Evolutionary conservation across 257 asterid species (phyloP), one percentile per base, ranked within the genome.

Genomic region (Perilla frutescens): DNA sequence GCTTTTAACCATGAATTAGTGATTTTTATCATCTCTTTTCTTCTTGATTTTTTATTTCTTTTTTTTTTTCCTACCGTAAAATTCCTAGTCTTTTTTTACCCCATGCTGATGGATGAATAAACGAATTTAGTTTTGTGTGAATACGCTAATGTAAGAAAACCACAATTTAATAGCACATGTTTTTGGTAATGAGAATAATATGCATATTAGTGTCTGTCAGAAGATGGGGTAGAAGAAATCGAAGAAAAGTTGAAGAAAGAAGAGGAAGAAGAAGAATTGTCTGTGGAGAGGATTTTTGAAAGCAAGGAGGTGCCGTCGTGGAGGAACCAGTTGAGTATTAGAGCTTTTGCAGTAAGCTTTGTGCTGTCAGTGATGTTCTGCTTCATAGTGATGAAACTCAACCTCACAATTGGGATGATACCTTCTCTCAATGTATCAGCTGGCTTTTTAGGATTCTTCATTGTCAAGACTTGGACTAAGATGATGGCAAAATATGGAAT

Each of bases 351-450:
- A 8, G 90, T 84, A 75, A 90, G 96, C 75, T 80, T 90, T 2
- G 0, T 86, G n/a, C 47, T 90, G 44, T 80, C 85, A 1, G 60
- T 86, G 32, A 61, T 85, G 75, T 88, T 90, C 73, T 73, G 82
- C 44, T 82, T 88, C 80, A 86, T 84, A 36, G 91, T 84, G 0
- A 86, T 87, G 89, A 90, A 88, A 44, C 85, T 90, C 8, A 85
- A 85, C 66, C 91, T 90, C 59, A 83, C 91, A 26, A 82, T 90
- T 26, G 96, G 96, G 12, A 81, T 86, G 12, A 84, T 86, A 9
- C 96, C 96, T 8, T 88, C 95, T 0, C 85, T 88, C 55, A 90
- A 86, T 44, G 91, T 90, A 29, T 81, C 96, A 3, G 96, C 96
- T 20, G 91, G 95, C 0, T 87, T 20, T 20, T 20, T 20, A 20